Percentiles rank a stretch among this genome's conserved stretches.
phyloP scores from a whole-genome alignment of 257 asterid species.

The Scutellaria minor region DNA sequence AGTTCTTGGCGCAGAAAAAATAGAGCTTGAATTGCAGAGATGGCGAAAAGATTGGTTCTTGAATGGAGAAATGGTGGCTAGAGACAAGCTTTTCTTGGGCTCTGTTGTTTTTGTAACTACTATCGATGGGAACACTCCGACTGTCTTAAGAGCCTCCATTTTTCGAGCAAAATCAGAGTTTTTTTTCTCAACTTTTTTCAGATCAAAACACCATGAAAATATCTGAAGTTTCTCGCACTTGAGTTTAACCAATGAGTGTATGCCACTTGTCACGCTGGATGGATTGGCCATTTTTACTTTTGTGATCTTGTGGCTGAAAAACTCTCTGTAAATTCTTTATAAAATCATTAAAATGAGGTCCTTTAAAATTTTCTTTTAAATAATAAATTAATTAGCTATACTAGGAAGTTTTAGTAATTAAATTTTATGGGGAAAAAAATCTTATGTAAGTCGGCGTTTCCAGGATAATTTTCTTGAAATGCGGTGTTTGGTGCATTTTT shows the following conservation, averaged over 20 bases:
- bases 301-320: slow-evolving; percentile 54
- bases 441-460: no score
- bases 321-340: neutral
- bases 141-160: slow-evolving; percentile 84
- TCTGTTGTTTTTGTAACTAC: slow-evolving; percentile 64
- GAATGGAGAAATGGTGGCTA: slow-evolving; percentile 35
- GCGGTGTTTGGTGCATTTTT: neutral
- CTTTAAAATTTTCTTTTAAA: no score
- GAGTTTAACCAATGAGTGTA: slow-evolving; percentile 28
- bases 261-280: slow-evolving; percentile 40
- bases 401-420: no score
- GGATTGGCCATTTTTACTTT: neutral
- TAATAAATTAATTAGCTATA: no score
- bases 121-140: slow-evolving; percentile 60
- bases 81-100: slow-evolving; percentile 46
- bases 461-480: neutral
- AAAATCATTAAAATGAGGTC: no score
- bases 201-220: slow-evolving; percentile 21
- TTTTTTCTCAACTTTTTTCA: neutral
- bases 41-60: slow-evolving; percentile 47
- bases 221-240: neutral
- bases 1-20: slow-evolving; percentile 40
- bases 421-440: no score
- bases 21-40: neutral
- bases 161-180: neutral